Evolutionary conservation across 2,329 filamentous ascomycete genomes (phyloP).

Genomic region (Aspergillus viridinutans): DNA sequence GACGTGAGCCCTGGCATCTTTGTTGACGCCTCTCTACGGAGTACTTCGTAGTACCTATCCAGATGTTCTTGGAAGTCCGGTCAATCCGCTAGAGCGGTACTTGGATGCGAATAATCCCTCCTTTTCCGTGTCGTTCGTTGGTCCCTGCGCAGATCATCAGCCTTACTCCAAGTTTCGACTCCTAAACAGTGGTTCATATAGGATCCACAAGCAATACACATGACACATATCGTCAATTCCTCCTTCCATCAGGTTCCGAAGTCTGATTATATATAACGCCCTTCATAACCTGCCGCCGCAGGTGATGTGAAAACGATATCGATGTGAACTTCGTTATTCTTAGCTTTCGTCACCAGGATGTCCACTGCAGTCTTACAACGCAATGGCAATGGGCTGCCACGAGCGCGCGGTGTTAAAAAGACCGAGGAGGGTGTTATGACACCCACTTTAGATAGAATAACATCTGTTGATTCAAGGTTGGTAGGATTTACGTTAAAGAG

Average conservation of each 20-base stretch:
- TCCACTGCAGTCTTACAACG: constrained; percentile 24
- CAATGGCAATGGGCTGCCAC: constrained; percentile 24
- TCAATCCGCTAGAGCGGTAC: not conserved
- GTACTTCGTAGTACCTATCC: too few relatives aligned
- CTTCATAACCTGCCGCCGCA: not conserved
- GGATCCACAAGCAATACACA: constrained; percentile 2
- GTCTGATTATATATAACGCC: constrained; percentile 4
- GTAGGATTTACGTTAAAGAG: not conserved
- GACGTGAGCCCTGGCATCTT: not conserved
- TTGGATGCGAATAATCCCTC: not conserved
- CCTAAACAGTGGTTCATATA: not conserved
- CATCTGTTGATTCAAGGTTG: constrained; percentile 34
- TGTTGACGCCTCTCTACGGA: not conserved
- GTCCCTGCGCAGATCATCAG: constrained; percentile 3
- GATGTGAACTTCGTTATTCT: constrained; percentile 8
- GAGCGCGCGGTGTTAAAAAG: constrained; percentile 31
- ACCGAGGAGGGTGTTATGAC: constrained; percentile 21
- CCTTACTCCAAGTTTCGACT: not conserved
- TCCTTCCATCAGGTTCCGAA: not conserved
- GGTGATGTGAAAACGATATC: not conserved
- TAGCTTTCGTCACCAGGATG: constrained; percentile 21
- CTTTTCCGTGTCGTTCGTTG: not conserved
- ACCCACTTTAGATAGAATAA: constrained; percentile 26
- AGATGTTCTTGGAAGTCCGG: not conserved
- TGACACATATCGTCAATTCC: constrained; percentile 1